These are phyloP conservation scores for Erythrobasidium hasegawianum DNA, from an alignment of 1,284 basidiomycete species.

Conservation along the genomic window DNA sequence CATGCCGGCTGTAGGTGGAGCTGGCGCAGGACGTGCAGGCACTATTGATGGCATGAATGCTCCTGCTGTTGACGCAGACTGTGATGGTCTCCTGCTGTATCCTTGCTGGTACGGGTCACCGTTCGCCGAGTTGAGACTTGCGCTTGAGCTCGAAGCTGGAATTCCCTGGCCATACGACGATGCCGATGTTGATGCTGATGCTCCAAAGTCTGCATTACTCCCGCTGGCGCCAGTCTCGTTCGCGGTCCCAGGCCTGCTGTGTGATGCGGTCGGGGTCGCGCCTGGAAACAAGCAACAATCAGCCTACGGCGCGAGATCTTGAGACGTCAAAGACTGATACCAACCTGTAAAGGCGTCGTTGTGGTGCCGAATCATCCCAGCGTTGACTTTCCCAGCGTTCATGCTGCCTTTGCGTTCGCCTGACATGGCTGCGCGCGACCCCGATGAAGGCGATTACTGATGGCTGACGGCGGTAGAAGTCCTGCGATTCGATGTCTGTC, in stretches of 20 bases:
- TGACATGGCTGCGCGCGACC: neutral
- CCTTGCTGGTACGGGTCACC: no score
- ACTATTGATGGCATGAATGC: neutral
- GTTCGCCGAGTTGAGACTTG: neutral
- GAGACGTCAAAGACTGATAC: neutral
- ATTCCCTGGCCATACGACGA: neutral
- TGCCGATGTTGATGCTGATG: neutral
- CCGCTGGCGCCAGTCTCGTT: neutral
- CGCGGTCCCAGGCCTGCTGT: neutral
- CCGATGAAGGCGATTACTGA: no score
- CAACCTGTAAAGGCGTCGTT: conserved; percentile 38
- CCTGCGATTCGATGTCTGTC: no score
- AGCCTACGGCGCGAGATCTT: conserved; percentile 6
- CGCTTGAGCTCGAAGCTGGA: neutral
- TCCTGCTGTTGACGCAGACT: no score
- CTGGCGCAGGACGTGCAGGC: neutral
- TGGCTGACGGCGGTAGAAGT: no score
- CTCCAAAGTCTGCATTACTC: neutral
- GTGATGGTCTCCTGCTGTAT: no score
- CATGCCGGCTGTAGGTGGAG: neutral
- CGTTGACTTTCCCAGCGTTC: conserved; percentile 1
- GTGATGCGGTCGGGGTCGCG: neutral
- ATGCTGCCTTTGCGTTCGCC: conserved; percentile 4
- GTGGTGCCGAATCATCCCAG: conserved; percentile 36
- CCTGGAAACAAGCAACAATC: neutral